Percentiles rank a stretch among this genome's conserved stretches.
phyloP scores from a whole-genome alignment of 495 filamentous ascomycete species.

The Penicillium pancosmium region DNA sequence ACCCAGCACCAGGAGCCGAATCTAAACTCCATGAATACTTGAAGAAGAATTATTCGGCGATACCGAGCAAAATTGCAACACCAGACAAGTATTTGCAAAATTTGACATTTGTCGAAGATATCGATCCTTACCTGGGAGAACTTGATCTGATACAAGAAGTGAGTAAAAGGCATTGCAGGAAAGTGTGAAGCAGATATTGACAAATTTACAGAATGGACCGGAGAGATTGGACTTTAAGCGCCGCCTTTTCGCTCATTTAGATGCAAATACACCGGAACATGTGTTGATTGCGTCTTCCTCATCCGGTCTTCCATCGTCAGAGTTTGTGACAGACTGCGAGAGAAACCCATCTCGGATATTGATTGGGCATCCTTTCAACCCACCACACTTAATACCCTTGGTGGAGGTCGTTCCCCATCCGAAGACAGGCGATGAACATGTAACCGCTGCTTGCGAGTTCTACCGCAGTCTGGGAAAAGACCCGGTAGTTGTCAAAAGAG shows the following conservation, averaged over 20 bases:
- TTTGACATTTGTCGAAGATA: slow-evolving; percentile 16
- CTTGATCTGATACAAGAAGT: slow-evolving; percentile 26
- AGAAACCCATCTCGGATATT: slow-evolving; percentile 41
- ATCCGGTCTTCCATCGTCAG: slow-evolving; percentile 26
- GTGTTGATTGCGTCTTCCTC: slow-evolving; percentile 26
- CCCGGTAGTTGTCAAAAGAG: slow-evolving; percentile 49
- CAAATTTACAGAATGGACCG: slow-evolving; percentile 17
- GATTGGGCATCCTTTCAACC: slow-evolving; percentile 61
- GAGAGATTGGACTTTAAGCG: slow-evolving; percentile 26
- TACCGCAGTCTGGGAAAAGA: slow-evolving; percentile 44
- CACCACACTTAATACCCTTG: slow-evolving; percentile 58
- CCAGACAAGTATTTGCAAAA: slow-evolving; percentile 9
- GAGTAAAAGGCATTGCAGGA: background rate
- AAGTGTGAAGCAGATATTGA: too few relatives aligned
- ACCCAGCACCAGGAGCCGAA: slow-evolving; percentile 26
- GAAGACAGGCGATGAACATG: slow-evolving; percentile 9
- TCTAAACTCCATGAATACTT: slow-evolving; percentile 15
- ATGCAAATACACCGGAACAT: slow-evolving; percentile 15
- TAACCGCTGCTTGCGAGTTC: slow-evolving; percentile 37
- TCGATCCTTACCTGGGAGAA: slow-evolving; percentile 13
- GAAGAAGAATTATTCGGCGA: background rate
- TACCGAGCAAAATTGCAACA: background rate
- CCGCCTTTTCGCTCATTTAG: slow-evolving; percentile 22
- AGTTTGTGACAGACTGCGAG: slow-evolving; percentile 25
- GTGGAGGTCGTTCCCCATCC: slow-evolving; percentile 54